Conservation (phyloP, 2,329 filamentous ascomycete genomes). For the Fonsecaea nubica region DNA sequence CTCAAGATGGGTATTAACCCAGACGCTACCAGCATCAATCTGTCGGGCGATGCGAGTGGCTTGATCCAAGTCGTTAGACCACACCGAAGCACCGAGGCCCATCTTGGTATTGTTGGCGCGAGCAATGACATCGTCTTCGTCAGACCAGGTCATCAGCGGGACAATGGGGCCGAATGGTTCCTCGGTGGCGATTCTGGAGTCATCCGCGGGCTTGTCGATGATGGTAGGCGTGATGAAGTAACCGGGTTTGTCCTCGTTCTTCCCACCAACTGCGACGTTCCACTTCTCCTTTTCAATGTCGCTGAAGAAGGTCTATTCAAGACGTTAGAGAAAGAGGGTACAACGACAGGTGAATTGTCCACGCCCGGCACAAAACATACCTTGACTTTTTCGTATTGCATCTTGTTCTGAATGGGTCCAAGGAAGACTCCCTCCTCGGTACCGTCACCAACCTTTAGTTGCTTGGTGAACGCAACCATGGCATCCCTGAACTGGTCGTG, state of each 20-base stretch:
- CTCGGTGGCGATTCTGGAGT: slow-evolving; percentile 62
- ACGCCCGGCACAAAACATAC: slow-evolving; percentile 7
- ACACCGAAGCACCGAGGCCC: slow-evolving; percentile 66
- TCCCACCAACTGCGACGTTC: slow-evolving; percentile 61
- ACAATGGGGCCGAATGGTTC: slow-evolving; percentile 71
- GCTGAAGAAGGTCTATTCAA: slow-evolving; percentile 55
- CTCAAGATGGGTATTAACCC: slow-evolving; percentile 59
- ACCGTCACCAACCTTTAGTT: slow-evolving; percentile 44
- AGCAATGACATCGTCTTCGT: slow-evolving; percentile 65
- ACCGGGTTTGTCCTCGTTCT: slow-evolving; percentile 48
- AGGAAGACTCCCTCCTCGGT: slow-evolving; percentile 56
- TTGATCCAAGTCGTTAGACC: slow-evolving; percentile 59
- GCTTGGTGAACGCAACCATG: slow-evolving; percentile 52
- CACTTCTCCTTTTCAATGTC: slow-evolving; percentile 63
- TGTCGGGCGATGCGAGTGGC: slow-evolving; percentile 61
- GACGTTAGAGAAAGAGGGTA: neutral
- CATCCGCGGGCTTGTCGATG: slow-evolving; percentile 63
- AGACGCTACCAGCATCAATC: slow-evolving; percentile 65
- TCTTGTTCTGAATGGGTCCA: slow-evolving; percentile 69
- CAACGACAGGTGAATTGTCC: neutral
- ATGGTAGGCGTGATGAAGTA: slow-evolving; percentile 67
- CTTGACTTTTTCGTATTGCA: slow-evolving; percentile 69
- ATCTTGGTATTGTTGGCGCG: slow-evolving; percentile 62
- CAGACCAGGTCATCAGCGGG: slow-evolving; percentile 66
- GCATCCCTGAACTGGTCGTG: slow-evolving; percentile 58